Evolutionary conservation across 805 yeast species (phyloP).

Genomic region (Candida ortonii): DNA sequence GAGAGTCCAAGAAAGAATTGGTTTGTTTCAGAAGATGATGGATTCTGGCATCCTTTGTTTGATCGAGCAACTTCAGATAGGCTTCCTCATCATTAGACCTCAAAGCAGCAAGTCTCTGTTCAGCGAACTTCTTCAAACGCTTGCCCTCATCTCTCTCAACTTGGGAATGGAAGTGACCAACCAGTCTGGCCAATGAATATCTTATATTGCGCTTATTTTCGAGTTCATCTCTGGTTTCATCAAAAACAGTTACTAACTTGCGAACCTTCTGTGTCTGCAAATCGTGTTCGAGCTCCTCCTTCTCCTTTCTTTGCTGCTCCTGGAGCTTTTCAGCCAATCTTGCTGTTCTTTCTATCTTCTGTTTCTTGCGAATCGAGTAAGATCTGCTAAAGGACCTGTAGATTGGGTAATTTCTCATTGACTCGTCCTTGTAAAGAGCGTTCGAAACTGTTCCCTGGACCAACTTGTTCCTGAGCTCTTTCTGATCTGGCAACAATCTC

Average conservation of each 20-base stretch:
- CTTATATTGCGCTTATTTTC: constrained; percentile 31
- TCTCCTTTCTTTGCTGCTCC: constrained; percentile 65
- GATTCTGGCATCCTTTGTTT: constrained; percentile 83
- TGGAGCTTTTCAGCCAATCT: constrained; percentile 73
- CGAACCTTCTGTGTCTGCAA: constrained; percentile 49
- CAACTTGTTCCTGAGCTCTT: constrained; percentile 60
- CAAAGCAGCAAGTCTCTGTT: constrained; percentile 82
- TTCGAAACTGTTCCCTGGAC: constrained; percentile 34
- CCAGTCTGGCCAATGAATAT: constrained; percentile 32
- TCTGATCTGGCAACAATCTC: constrained; percentile 65
- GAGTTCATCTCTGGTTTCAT: constrained; percentile 30
- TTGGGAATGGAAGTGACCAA: constrained; percentile 48
- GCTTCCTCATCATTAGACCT: constrained; percentile 89
- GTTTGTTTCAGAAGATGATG: constrained; percentile 81
- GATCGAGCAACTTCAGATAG: constrained; percentile 76
- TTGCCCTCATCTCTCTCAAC: constrained; percentile 75
- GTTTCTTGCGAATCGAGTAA: constrained; percentile 62
- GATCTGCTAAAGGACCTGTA: constrained; percentile 69
- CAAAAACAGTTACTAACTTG: constrained; percentile 33
- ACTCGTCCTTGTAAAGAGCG: constrained; percentile 53
- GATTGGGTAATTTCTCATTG: constrained; percentile 50
- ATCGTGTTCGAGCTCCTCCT: constrained; percentile 47
- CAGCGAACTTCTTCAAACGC: constrained; percentile 76
- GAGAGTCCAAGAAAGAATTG: constrained; percentile 69
- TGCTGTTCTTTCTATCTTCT: constrained; percentile 71